Base-by-base conservation (phyloP, 2,329 filamentous ascomycete genomes). In the Neocucurbitaria cava region DNA sequence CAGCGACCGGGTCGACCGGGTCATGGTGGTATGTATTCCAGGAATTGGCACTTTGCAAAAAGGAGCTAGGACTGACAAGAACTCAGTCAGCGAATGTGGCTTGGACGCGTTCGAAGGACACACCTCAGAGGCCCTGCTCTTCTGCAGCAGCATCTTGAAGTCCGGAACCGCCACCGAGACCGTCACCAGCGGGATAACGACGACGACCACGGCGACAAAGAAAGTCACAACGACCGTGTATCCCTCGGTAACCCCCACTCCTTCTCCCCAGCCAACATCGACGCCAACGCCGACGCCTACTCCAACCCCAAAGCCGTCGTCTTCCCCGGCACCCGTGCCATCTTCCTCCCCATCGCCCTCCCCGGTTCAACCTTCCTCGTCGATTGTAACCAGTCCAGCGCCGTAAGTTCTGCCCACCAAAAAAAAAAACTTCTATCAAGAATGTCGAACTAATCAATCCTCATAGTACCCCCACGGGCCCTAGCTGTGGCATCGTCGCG, bases 91-190 rank as follows among this genome's bases (percentile, higher is more conserved):
- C 23, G 49, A 62, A 13, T 73, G 70, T 40, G 70, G 69, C 2
- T 50, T 73, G 7, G 68, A 70, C 42, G 62, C 67, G n/a, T 73
- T 73, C 30, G 57, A 59, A 18, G 70, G 68, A 10, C 69, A 72
- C 49, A 68, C 67, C 6, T 56, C 67, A 1, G 70, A 73, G 51
- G 70, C 70, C 10, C 50, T 60, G 9, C 46, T 70, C 9, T 70
- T 70, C 52, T 73, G 70, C 44, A 70, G 65, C 53, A 71, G 62
- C 45, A 57, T 72, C 17, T 42, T 73, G 38, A 64, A 56, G 17
- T 64, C 61, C 3, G 69, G 69, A 24, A 71, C 68, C 40, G 60
- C 62, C 1, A 72, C 68, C 10, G 21, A 48, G 5, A 72, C 68
- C 1, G 46, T 64, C 3, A 72, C 68, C 2, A 46, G 38, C 33